phyloP scores from a whole-genome alignment of 1,139 yeast species.

The Candida freyschussii region DNA sequence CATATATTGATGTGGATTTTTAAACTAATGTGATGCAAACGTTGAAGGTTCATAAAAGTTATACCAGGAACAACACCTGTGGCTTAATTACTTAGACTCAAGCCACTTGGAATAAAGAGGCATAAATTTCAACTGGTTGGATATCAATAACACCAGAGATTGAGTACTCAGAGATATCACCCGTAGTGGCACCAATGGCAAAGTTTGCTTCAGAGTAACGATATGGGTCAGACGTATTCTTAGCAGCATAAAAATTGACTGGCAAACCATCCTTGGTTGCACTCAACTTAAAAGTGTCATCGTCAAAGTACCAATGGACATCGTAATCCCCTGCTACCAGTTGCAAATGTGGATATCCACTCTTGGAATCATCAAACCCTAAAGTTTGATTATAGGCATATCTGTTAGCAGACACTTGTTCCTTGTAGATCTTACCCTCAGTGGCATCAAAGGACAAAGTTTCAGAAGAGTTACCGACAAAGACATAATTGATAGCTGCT shows the following conservation, averaged over 20 bases:
- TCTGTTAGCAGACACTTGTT: slow-evolving; percentile 1
- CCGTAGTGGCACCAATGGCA: slow-evolving; percentile 10
- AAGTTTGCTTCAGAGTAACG: slow-evolving; percentile 5
- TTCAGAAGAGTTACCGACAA: slow-evolving; percentile 29
- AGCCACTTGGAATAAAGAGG: too few species aligned
- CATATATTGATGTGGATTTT: too few species aligned
- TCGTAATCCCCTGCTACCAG: slow-evolving; percentile 6
- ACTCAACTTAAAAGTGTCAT: slow-evolving; percentile 3
- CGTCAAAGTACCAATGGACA: slow-evolving; percentile 5
- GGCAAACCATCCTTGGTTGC: slow-evolving; percentile 1
- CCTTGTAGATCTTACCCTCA: slow-evolving; percentile 3
- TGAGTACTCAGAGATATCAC: slow-evolving; percentile 1
- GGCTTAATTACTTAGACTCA: too few species aligned
- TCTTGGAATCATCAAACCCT: neutral
- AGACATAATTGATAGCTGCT: slow-evolving; percentile 48
- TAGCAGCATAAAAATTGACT: slow-evolving; percentile 13
- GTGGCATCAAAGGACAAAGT: slow-evolving; percentile 9
- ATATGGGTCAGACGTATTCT: slow-evolving; percentile 16
- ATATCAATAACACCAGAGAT: too few species aligned
- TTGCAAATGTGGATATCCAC: slow-evolving; percentile 13
- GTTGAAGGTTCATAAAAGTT: too few species aligned
- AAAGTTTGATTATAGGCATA: slow-evolving; percentile 6
- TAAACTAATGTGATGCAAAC: too few species aligned
- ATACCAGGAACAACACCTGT: too few species aligned
- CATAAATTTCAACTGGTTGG: too few species aligned